Evolutionary conservation across 1,139 yeast genomes (phyloP).

Genomic region (Protomyces lactucae-debilis): DNA sequence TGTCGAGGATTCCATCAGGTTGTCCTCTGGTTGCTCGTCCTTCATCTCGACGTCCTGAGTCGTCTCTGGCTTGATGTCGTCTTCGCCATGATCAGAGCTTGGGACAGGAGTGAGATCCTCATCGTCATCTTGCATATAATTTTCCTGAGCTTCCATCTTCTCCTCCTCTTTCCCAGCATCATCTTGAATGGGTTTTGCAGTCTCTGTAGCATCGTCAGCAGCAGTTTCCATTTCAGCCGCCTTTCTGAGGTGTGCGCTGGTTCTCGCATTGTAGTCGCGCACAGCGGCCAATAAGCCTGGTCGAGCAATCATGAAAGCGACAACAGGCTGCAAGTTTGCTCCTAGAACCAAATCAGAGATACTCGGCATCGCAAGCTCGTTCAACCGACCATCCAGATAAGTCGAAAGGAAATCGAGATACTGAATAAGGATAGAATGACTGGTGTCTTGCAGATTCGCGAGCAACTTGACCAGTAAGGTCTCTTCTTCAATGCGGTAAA

Average conservation of each 20-base stretch:
- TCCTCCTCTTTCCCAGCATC: neutral
- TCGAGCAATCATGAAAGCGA: slow-evolving; percentile 83
- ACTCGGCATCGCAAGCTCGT: slow-evolving; percentile 42
- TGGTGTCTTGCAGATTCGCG: slow-evolving; percentile 28
- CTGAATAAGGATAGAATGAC: slow-evolving; percentile 11
- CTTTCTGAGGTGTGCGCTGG: neutral
- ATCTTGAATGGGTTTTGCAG: neutral
- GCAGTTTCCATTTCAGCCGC: neutral
- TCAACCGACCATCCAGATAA: slow-evolving; percentile 37
- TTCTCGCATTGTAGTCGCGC: slow-evolving; percentile 34
- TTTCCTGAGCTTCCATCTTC: neutral
- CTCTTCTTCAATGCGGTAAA: slow-evolving; percentile 41
- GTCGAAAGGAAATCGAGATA: slow-evolving; percentile 10
- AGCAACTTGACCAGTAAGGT: slow-evolving; percentile 28
- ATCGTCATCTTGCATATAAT: neutral
- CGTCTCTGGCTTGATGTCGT: slow-evolving; percentile 23
- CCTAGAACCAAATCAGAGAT: slow-evolving; percentile 47
- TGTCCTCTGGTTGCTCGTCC: neutral
- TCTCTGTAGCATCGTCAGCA: neutral
- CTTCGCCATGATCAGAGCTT: neutral
- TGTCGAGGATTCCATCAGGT: neutral
- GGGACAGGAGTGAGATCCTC: neutral
- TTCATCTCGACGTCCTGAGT: neutral
- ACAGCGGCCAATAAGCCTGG: slow-evolving; percentile 42
- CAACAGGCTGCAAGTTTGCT: slow-evolving; percentile 54